Evolutionary conservation across 306 rosid species (phyloP).

Genomic region (Rubus idaeus): DNA sequence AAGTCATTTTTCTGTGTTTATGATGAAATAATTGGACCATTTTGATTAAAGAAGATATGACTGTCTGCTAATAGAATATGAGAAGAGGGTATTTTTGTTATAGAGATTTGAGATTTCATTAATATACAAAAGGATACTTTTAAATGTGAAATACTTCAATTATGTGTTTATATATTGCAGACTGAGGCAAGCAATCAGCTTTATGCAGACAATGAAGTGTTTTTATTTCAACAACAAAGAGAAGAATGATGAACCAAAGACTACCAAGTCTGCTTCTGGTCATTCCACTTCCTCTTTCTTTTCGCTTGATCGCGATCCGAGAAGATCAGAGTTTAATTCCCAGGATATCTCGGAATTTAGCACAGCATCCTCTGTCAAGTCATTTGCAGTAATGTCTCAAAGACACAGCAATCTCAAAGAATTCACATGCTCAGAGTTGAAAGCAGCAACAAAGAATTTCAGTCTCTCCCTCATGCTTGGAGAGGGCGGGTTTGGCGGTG

Average conservation of each 20-base stretch:
- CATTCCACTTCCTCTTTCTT: slow-evolving; percentile 35
- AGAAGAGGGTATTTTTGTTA: neutral
- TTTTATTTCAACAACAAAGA: slow-evolving; percentile 32
- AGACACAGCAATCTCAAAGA: slow-evolving; percentile 50
- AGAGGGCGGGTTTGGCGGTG: slow-evolving; percentile 67
- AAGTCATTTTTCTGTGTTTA: neutral
- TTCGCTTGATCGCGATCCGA: slow-evolving; percentile 41
- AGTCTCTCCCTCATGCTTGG: slow-evolving; percentile 58
- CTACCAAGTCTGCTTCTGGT: slow-evolving; percentile 33
- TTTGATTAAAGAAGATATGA: slow-evolving; percentile 8
- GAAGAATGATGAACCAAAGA: slow-evolving; percentile 35
- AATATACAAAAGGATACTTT: too few species aligned
- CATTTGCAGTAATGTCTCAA: slow-evolving; percentile 53
- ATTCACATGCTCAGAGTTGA: slow-evolving; percentile 54
- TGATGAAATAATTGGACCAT: neutral
- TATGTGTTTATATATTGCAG: neutral
- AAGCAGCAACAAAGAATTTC: slow-evolving; percentile 57
- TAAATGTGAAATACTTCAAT: neutral
- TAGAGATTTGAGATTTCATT: neutral
- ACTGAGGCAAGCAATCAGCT: slow-evolving; percentile 5
- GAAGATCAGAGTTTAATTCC: slow-evolving; percentile 45
- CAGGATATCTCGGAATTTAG: slow-evolving; percentile 51
- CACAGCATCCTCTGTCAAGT: slow-evolving; percentile 42
- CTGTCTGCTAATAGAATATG: neutral
- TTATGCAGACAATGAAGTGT: slow-evolving; percentile 46